Conservation (phyloP, 2,329 filamentous ascomycete genomes). For the Mariannaea elegans region DNA sequence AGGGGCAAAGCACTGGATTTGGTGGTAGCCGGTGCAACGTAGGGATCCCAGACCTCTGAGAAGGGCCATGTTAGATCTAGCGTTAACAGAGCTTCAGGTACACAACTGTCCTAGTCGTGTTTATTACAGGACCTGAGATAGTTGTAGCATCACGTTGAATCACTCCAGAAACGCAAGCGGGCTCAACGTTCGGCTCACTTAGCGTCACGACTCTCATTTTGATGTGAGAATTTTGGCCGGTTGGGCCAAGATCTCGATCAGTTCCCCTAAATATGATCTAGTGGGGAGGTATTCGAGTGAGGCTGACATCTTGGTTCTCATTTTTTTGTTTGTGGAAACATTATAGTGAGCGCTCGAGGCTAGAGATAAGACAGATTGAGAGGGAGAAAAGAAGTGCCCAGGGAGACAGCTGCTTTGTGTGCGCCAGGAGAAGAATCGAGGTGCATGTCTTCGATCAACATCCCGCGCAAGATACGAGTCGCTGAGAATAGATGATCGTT, state of each 20-base stretch:
- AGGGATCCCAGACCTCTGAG: neutral
- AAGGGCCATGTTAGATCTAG: neutral
- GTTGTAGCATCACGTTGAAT: too few relatives aligned
- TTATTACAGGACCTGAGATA: too few relatives aligned
- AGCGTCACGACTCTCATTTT: too few relatives aligned
- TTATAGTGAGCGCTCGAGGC: too few relatives aligned
- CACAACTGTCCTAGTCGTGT: neutral
- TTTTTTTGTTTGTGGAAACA: too few relatives aligned
- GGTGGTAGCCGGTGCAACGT: neutral
- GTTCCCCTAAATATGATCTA: too few relatives aligned
- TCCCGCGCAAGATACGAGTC: constrained; percentile 15
- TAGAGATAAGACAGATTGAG: constrained; percentile 20
- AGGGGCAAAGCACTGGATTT: neutral
- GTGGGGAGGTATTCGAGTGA: too few relatives aligned
- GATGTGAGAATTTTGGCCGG: too few relatives aligned
- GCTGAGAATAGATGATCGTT: constrained; percentile 62
- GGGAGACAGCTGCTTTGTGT: constrained; percentile 14
- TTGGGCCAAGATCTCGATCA: too few relatives aligned
- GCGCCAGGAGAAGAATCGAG: constrained; percentile 15
- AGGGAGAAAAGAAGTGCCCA: constrained; percentile 18
- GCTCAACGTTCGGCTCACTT: too few relatives aligned
- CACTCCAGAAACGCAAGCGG: too few relatives aligned
- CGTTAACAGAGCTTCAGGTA: neutral
- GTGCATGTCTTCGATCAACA: constrained; percentile 57
- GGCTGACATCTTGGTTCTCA: too few relatives aligned